Conservation (phyloP, 805 yeast genomes). For the Saccharomycopsis selenospora region DNA sequence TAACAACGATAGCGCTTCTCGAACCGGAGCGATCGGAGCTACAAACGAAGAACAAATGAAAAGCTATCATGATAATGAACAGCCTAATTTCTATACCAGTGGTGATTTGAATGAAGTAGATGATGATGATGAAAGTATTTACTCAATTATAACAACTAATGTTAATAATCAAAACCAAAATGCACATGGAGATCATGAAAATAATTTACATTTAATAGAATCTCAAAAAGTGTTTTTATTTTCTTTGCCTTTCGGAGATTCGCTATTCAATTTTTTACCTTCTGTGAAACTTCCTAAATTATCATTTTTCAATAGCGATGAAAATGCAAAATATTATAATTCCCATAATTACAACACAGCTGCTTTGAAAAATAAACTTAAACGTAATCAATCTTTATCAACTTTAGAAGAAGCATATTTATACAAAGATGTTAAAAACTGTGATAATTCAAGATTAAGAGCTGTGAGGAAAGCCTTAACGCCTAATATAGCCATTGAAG, state of each 20-base stretch:
- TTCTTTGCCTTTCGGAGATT: slow-evolving; percentile 53
- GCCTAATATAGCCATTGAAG: slow-evolving; percentile 37
- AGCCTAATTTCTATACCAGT: neutral
- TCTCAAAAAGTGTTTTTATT: slow-evolving; percentile 43
- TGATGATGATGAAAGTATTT: neutral
- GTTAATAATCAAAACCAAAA: neutral
- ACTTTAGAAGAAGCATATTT: slow-evolving; percentile 58
- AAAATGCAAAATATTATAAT: slow-evolving; percentile 16
- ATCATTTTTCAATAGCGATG: slow-evolving; percentile 18
- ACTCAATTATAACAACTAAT: neutral
- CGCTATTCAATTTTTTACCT: slow-evolving; percentile 28
- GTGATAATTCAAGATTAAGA: slow-evolving; percentile 58
- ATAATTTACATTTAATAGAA: neutral
- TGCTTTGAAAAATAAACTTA: slow-evolving; percentile 35
- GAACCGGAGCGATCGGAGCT: neutral
- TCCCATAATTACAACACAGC: slow-evolving; percentile 27
- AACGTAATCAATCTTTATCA: slow-evolving; percentile 49
- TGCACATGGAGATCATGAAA: neutral
- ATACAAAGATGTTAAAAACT: slow-evolving; percentile 46
- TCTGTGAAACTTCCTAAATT: slow-evolving; percentile 22
- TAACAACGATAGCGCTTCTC: slow-evolving; percentile 7
- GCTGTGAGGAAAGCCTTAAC: slow-evolving; percentile 63
- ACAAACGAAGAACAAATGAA: neutral
- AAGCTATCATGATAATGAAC: neutral
- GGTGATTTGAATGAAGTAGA: neutral